phyloP scores from a whole-genome alignment of 2,329 filamentous ascomycete genomes.

The Trichoderma brevicompactum region DNA sequence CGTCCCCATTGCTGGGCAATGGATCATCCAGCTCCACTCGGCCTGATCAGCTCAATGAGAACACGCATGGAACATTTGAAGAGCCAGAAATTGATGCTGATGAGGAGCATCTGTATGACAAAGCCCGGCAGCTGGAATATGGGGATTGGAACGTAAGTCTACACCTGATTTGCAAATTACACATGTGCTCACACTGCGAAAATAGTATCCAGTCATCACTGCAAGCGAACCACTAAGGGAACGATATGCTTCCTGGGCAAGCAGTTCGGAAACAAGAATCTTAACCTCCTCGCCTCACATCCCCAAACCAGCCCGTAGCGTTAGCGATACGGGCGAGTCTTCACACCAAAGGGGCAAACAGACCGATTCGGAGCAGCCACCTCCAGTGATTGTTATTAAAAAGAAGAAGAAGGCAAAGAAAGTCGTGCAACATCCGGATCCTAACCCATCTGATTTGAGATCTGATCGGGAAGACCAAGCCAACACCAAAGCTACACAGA shows the following conservation, averaged over 20 bases:
- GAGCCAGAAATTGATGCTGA: slow-evolving; percentile 65
- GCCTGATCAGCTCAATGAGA: slow-evolving; percentile 45
- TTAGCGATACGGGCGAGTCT: slow-evolving; percentile 38
- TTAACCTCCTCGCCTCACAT: background rate
- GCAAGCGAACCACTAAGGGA: slow-evolving; percentile 73
- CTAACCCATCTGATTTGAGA: slow-evolving; percentile 38
- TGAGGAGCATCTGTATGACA: slow-evolving; percentile 72
- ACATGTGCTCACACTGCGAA: slow-evolving; percentile 31
- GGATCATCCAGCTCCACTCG: slow-evolving; percentile 50
- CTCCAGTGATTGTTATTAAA: slow-evolving; percentile 45
- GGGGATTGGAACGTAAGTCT: slow-evolving; percentile 90
- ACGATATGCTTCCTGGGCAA: slow-evolving; percentile 51
- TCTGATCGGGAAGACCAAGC: slow-evolving; percentile 35
- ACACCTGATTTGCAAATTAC: slow-evolving; percentile 30
- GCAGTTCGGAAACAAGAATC: slow-evolving; percentile 24
- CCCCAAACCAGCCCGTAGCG: slow-evolving; percentile 32
- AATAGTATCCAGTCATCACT: slow-evolving; percentile 89
- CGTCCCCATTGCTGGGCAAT: slow-evolving; percentile 60
- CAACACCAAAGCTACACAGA: slow-evolving; percentile 11
- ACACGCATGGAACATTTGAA: slow-evolving; percentile 52
- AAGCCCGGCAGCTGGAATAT: slow-evolving; percentile 74
- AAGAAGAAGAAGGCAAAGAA: slow-evolving; percentile 47
- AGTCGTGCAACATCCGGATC: slow-evolving; percentile 42
- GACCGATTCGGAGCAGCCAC: slow-evolving; percentile 32
- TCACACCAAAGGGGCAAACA: slow-evolving; percentile 36